A percentile compares a stretch with the other conserved stretches of the same genome.
Conservation (phyloP, 805 yeast genomes). For the Saccharomyces cerevisiae region DNA sequence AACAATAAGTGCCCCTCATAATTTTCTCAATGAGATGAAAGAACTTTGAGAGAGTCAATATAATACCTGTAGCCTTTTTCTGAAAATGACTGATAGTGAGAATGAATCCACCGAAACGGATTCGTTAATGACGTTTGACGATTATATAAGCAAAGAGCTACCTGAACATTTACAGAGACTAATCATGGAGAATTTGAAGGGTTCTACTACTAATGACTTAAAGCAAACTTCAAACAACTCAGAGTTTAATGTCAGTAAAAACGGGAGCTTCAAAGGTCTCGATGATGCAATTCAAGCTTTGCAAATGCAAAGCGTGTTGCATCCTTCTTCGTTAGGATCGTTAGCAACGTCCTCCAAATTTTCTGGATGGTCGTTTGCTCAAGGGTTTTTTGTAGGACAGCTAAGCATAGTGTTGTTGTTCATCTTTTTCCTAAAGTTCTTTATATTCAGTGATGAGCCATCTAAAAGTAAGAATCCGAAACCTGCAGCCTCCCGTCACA, state of each 20-base stretch:
- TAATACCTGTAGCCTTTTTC: neutral
- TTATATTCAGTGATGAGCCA: slow-evolving; percentile 63
- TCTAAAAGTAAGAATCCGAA: slow-evolving; percentile 31
- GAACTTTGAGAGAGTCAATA: neutral
- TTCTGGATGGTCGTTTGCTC: slow-evolving; percentile 57
- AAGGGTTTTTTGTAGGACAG: slow-evolving; percentile 69
- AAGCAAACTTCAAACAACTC: neutral
- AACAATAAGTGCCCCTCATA: neutral
- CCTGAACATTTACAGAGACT: slow-evolving; percentile 32
- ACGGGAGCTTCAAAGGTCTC: slow-evolving; percentile 12
- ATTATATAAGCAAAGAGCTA: slow-evolving; percentile 30
- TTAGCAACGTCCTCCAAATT: neutral
- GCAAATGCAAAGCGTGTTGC: neutral
- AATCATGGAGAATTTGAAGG: slow-evolving; percentile 17
- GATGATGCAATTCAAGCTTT: neutral
- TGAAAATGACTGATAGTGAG: neutral
- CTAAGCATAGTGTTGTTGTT: slow-evolving; percentile 58
- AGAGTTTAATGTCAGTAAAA: neutral
- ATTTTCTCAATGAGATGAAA: neutral
- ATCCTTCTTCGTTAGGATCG: neutral
- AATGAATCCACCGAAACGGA: slow-evolving; percentile 4
- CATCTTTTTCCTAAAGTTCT: slow-evolving; percentile 61
- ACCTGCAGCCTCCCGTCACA: neutral
- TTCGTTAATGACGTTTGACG: slow-evolving; percentile 31
- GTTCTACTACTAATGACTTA: neutral